A percentile compares a stretch with the other conserved stretches of the same genome.
Evolutionary conservation across 352 stramenopile genomes (phyloP).

Genomic region (Phytophthora kernoviae): DNA sequence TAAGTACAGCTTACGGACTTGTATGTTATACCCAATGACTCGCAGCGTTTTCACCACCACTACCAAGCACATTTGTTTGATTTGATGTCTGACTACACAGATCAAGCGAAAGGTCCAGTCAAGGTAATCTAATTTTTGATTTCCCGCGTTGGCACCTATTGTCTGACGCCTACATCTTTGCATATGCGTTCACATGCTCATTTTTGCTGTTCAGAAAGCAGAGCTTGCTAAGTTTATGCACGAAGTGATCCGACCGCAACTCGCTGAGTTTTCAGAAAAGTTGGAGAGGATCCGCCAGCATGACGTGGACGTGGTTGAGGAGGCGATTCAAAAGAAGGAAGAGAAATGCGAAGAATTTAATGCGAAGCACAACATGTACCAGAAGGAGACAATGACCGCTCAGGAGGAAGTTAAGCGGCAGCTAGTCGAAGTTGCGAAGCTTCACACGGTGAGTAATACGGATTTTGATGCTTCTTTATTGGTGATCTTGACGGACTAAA

Average conservation of each 20-base stretch:
- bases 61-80: slow-evolving; percentile 76
- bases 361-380: slow-evolving; percentile 61
- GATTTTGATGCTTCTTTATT: background rate
- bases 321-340: slow-evolving; percentile 65
- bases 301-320: slow-evolving; percentile 56
- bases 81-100: slow-evolving; percentile 72
- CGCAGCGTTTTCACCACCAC: slow-evolving; percentile 72
- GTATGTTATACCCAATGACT: slow-evolving; percentile 5
- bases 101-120: slow-evolving; percentile 61
- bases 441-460: slow-evolving; percentile 56
- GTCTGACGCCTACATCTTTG: background rate
- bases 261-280: slow-evolving; percentile 56
- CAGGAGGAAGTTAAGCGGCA: slow-evolving; percentile 70
- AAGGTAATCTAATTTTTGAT: slow-evolving; percentile 38
- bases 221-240: slow-evolving; percentile 75
- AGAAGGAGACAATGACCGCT: slow-evolving; percentile 56
- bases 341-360: slow-evolving; percentile 56
- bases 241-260: slow-evolving; percentile 51
- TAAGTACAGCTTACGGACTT: background rate
- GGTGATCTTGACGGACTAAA: no score
- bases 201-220: slow-evolving; percentile 43
- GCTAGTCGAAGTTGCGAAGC: slow-evolving; percentile 66
- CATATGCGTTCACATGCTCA: no score
- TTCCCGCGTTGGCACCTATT: no score
- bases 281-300: slow-evolving; percentile 69